Conservation (phyloP, 805 yeast species). For the Scheffersomyces spartinae region DNA sequence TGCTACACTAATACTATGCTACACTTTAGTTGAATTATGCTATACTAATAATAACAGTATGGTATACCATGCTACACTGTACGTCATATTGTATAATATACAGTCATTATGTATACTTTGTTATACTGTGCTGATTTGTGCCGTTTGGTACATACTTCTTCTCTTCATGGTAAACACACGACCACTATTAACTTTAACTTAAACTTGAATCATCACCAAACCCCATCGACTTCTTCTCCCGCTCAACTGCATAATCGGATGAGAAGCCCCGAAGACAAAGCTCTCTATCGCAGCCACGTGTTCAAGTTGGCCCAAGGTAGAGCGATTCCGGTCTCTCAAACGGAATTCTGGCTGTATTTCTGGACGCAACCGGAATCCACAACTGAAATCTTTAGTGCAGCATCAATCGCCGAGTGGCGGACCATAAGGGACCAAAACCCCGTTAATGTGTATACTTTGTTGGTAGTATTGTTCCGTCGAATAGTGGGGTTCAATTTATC, state of each 20-base stretch:
- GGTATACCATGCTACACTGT: too few species aligned
- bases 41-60: too few species aligned
- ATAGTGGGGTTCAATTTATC: conserved; percentile 11
- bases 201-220: background rate
- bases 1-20: too few species aligned
- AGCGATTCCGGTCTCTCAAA: conserved; percentile 14
- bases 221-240: conserved; percentile 1
- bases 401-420: conserved; percentile 17
- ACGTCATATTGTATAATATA: too few species aligned
- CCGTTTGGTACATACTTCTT: background rate
- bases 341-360: conserved; percentile 18
- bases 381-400: conserved; percentile 22
- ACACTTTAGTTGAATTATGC: too few species aligned
- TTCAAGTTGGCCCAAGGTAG: conserved; percentile 30
- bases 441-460: too few species aligned
- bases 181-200: background rate
- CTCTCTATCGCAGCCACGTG: conserved; percentile 22
- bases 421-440: conserved; percentile 25
- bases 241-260: conserved; percentile 7
- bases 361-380: conserved; percentile 17
- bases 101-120: too few species aligned
- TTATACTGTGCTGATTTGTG: background rate
- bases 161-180: background rate
- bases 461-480: conserved; percentile 13
- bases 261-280: conserved; percentile 25